Conservation (phyloP, 163 green algal genomes). For the Trebouxia gelatinosa region DNA sequence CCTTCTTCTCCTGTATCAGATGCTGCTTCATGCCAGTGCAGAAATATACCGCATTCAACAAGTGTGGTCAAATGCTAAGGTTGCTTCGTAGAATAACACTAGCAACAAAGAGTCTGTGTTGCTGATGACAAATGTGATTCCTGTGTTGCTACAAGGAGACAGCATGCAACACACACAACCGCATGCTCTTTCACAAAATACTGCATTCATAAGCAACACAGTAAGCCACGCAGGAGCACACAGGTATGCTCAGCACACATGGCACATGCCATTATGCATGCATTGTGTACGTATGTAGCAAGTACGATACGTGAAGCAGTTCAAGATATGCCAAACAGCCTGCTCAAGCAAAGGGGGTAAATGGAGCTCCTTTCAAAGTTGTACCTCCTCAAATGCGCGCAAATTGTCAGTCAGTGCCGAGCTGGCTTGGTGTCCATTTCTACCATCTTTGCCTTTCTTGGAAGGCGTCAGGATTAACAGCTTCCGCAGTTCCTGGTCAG, state of each 20-base stretch:
- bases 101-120: neutral
- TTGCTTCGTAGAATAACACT: neutral
- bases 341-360: neutral
- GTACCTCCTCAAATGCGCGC: conserved; percentile 7
- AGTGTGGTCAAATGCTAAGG: neutral
- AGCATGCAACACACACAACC: neutral
- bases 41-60: too few relatives aligned
- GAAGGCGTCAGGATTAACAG: conserved; percentile 78
- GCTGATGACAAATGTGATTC: neutral
- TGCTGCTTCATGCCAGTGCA: too few relatives aligned
- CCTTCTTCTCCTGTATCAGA: conserved; percentile 22
- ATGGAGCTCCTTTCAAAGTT: neutral
- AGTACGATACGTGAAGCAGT: neutral
- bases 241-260: too few relatives aligned
- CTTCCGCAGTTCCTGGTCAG: conserved; percentile 69
- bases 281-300: neutral
- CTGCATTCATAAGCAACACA: neutral
- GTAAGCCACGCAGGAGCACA: neutral
- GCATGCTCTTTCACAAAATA: neutral
- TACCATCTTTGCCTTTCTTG: conserved; percentile 20
- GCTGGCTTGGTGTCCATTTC: conserved; percentile 11
- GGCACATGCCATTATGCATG: neutral
- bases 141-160: neutral
- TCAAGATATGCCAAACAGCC: neutral
- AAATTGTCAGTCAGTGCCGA: conserved; percentile 18